Evolutionary conservation across 805 yeast species (phyloP).

Genomic region (Wickerhamiella lipophila): DNA sequence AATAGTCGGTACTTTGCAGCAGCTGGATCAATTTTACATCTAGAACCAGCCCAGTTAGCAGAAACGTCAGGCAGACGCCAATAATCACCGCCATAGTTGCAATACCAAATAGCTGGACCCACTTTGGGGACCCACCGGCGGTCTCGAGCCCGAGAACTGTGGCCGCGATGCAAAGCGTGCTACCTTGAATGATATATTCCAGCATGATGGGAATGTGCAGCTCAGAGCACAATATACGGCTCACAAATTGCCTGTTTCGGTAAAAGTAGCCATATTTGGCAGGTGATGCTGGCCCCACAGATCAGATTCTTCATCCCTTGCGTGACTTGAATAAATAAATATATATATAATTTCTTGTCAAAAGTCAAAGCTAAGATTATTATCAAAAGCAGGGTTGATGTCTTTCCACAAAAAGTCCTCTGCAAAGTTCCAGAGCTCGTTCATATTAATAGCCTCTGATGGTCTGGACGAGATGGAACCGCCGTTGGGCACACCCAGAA

Average conservation of each 20-base stretch:
- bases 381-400: not conserved
- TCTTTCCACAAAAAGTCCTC: slow-evolving; percentile 10
- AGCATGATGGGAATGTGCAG: not conserved
- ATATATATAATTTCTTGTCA: not conserved
- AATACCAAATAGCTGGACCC: not conserved
- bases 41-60: not conserved
- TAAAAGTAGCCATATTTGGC: not conserved
- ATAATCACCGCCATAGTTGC: not conserved
- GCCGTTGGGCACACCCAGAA: not conserved
- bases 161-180: not conserved
- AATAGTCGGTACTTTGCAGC: not conserved
- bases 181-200: not conserved
- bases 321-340: not conserved
- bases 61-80: not conserved
- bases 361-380: slow-evolving; percentile 9
- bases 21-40: not conserved
- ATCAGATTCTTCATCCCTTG: too few relatives aligned
- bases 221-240: too few relatives aligned
- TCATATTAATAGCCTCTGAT: slow-evolving; percentile 8
- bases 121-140: not conserved
- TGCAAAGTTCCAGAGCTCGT: slow-evolving; percentile 10
- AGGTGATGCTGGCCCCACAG: too few relatives aligned
- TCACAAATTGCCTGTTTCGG: not conserved
- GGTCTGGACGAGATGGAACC: not conserved
- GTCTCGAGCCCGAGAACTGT: not conserved